Evolutionary conservation across 2,329 filamentous ascomycete genomes (phyloP).

Genomic region (Pseudonectria foliicola): DNA sequence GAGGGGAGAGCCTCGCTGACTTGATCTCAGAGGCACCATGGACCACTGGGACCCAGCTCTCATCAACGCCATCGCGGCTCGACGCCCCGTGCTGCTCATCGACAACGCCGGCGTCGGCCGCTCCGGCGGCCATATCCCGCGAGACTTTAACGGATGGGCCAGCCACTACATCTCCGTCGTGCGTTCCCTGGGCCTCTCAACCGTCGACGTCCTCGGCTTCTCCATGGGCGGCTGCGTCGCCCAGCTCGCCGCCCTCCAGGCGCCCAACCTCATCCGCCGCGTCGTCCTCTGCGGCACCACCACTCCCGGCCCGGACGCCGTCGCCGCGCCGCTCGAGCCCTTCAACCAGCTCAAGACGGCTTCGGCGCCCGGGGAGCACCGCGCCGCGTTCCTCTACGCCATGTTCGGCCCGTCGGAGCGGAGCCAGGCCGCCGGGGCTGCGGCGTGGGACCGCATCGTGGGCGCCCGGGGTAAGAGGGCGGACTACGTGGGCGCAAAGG

Average conservation of each 20-base stretch:
- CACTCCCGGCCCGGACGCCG: constrained; percentile 29
- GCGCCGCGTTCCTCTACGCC: constrained; percentile 24
- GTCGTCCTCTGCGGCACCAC: constrained; percentile 38
- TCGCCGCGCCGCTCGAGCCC: constrained; percentile 21
- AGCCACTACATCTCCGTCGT: constrained; percentile 29
- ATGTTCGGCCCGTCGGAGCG: constrained; percentile 28
- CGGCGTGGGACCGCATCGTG: constrained; percentile 28
- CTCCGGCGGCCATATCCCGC: constrained; percentile 34
- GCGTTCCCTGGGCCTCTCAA: constrained; percentile 28
- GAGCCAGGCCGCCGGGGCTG: constrained; percentile 26
- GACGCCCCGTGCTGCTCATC: constrained; percentile 37
- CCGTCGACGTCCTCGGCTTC: constrained; percentile 41
- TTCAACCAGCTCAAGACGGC: constrained; percentile 28
- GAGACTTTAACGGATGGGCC: constrained; percentile 24
- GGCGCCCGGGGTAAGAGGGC: constrained; percentile 19
- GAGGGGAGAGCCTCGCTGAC: constrained; percentile 1
- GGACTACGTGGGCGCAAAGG: constrained; percentile 19
- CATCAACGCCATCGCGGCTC: constrained; percentile 35
- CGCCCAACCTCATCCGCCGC: constrained; percentile 29
- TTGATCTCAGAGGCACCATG: constrained; percentile 27
- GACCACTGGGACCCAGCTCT: constrained; percentile 37
- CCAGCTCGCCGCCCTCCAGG: constrained; percentile 37
- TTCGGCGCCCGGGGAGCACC: constrained; percentile 25
- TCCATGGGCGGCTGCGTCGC: constrained; percentile 42
- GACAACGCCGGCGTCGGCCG: constrained; percentile 43